Base-by-base conservation (phyloP, 2,329 filamentous ascomycete genomes). In the Arthrobotrys iridis region DNA sequence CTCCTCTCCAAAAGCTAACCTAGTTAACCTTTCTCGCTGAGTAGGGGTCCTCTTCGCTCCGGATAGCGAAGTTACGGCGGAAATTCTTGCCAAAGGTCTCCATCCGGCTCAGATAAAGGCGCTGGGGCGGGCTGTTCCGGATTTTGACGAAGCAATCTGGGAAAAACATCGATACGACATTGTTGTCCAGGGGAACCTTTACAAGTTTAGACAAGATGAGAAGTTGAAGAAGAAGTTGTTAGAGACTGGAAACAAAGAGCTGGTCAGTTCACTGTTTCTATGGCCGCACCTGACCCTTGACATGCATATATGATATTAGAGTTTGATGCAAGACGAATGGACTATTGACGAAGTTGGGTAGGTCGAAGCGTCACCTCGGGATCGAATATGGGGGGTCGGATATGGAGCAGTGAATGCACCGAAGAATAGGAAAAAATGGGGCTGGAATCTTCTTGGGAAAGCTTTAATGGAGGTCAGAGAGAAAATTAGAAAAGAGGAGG, bases 311-410 rank as follows among this genome's bases (percentile, higher is more conserved):
- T 5, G 37, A 30, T 22, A 22, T 37, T 59, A 11, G n/a, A 30
- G 22, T 59, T 59, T 43, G 20, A 59, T 18, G 2, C 4, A 30
- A 45, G 22, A 28, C 4, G 35, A 18, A 45, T 18, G 30, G 22
- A 30, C 6, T 22, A 24, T 37, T 55, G 24, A 55, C 50, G 22
- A 5, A 15, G 22, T 57, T 26, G 40, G 15, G n/a, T 35, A 75
- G 71, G 71, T 90, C 1, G 89, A 90, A 82, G 88, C 88, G 30
- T 85, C 85, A 70, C 87, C 88, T 8, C 83, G 81, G 70, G 89
- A 91, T 82, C 79, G 83, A 3, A 85, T 91, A 63, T 91, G 89
- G 90, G 89, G 89, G 0, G 83, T 91, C 48, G 89, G 90, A 4
- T 90, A 87, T 78, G 82, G 79, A 1, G 86, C 84, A 5, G 37